Percentiles rank a stretch among this genome's conserved stretches.
These are phyloP conservation scores for Trypanosoma rangeli DNA, from an alignment of 208 protist genomes.

Conservation along the genomic window DNA sequence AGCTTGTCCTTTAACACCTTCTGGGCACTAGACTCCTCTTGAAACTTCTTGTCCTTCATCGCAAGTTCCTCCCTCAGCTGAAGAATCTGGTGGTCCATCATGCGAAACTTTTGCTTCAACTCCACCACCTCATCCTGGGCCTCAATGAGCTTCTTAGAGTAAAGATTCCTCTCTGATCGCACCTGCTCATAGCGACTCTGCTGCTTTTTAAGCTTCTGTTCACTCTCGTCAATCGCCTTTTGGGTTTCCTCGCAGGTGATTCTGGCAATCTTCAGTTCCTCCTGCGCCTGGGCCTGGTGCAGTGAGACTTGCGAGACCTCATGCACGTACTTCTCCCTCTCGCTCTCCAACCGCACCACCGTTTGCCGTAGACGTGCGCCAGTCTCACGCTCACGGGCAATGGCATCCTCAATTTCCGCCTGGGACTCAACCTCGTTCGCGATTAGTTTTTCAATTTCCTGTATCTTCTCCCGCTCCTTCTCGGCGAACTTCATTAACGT, in stretches of 20 bases:
- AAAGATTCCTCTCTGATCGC: conserved; percentile 96
- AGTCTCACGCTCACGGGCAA: conserved; percentile 86
- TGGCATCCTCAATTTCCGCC: conserved; percentile 78
- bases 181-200: conserved; percentile 94
- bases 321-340: conserved; percentile 84
- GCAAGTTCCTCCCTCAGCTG: conserved; percentile 97
- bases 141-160: conserved; percentile 97
- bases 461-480: conserved; percentile 60
- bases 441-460: conserved; percentile 77
- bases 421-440: conserved; percentile 79
- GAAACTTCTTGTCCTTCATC: conserved; percentile 73
- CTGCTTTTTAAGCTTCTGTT: conserved; percentile 61
- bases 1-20: conserved; percentile 69
- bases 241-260: conserved; percentile 93
- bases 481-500: conserved; percentile 65
- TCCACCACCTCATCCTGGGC: conserved; percentile 98
- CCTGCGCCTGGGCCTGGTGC: conserved; percentile 81
- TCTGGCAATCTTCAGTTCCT: conserved; percentile 93
- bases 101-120: conserved; percentile 96
- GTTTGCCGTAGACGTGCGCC: conserved; percentile 40
- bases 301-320: conserved; percentile 86
- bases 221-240: conserved; percentile 95
- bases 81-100: conserved; percentile 96
- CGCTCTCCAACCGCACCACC: conserved; percentile 89
- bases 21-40: conserved; percentile 51